Base-by-base conservation (phyloP, 1,284 basidiomycete genomes). In the Cutaneotrichosporon sp. region DNA sequence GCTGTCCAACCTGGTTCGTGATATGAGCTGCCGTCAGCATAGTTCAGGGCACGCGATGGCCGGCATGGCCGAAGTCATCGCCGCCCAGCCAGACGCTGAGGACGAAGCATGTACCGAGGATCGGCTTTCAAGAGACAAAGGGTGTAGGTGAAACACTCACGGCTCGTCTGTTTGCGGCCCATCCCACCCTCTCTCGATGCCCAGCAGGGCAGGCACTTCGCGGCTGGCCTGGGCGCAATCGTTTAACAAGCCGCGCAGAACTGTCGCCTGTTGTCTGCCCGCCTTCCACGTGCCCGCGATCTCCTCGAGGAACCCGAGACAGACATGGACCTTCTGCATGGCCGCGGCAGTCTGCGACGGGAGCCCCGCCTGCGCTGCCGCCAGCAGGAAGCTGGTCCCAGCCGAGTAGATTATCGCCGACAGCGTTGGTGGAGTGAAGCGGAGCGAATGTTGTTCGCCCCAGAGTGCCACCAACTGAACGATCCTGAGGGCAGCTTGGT, bases 321-420 rank as follows among this genome's bases (percentile, higher is more conserved):
- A 66, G 27, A 29, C 22, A 29, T 58, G 52, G 0, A 60, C 60
- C n/a, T 60, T 60, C 9, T 58, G 51, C 22, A 66, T 42, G 0
- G 60, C 52, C 3, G 51, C 58, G 0, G 58, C 53, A 1, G 53
- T 42, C 24, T 66, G 64, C 3, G 53, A 38, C 0, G 58, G 58
- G 18, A n/a, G 24, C 1, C 36, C 33, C 0, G 64, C 64, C 47
- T 66, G 64, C 5, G 60, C 60, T 1, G 64, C 60, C 0, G 64
- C 60, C 14, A 66, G 56, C 1, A 66, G 42, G 52, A 66, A 63
- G 8, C 55, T 54, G 4, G 87, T 89, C 18, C 87, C 87, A 0
- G 87, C 86, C 8, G 84, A 83, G 72, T 88, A 89, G 53, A 85
- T 80, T 49, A 84, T 83, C 68, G 89, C 87, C 29, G 87, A 81